These are phyloP conservation scores for Yamadazyma sp. DNA, from an alignment of 1,139 yeast species.

Conservation along the genomic window DNA sequence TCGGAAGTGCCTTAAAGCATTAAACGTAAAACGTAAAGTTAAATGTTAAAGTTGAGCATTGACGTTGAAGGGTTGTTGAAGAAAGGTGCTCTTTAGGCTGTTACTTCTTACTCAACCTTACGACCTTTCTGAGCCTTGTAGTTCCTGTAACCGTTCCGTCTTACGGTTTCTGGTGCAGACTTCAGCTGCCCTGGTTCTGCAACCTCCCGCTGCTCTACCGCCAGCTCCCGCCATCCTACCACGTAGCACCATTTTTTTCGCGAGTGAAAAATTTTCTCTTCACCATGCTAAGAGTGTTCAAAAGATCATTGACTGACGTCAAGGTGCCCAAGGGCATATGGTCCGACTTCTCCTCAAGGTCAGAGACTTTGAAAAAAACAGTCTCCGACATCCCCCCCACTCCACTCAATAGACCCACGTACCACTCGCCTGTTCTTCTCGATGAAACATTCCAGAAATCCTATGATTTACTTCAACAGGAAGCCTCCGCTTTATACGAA, in stretches of 20 bases:
- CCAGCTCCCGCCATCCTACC: too few relatives aligned
- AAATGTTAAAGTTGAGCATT: too few relatives aligned
- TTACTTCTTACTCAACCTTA: too few relatives aligned
- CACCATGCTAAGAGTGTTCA: slow-evolving; percentile 13
- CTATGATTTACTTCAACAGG: slow-evolving; percentile 55
- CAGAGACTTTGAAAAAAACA: slow-evolving; percentile 29
- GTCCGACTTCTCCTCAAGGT: slow-evolving; percentile 46
- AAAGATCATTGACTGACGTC: slow-evolving; percentile 14
- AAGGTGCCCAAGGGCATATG: slow-evolving; percentile 36
- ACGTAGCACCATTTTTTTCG: background rate
- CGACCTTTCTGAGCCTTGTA: too few relatives aligned
- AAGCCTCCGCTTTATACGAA: slow-evolving; percentile 26
- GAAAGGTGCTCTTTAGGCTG: too few relatives aligned
- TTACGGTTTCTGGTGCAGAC: too few relatives aligned
- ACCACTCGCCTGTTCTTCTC: slow-evolving; percentile 67
- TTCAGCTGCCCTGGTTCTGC: too few relatives aligned
- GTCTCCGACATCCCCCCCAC: slow-evolving; percentile 1
- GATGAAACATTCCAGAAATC: slow-evolving; percentile 74
- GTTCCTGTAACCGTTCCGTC: too few relatives aligned
- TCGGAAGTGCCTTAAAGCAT: too few relatives aligned
- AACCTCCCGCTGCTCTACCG: too few relatives aligned
- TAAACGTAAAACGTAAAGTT: too few relatives aligned
- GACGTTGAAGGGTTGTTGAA: too few relatives aligned
- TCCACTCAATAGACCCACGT: slow-evolving; percentile 24
- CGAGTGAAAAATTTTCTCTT: slow-evolving; percentile 1